Conservation (phyloP, 169 alveolate species). For the Eimeria tenella region DNA sequence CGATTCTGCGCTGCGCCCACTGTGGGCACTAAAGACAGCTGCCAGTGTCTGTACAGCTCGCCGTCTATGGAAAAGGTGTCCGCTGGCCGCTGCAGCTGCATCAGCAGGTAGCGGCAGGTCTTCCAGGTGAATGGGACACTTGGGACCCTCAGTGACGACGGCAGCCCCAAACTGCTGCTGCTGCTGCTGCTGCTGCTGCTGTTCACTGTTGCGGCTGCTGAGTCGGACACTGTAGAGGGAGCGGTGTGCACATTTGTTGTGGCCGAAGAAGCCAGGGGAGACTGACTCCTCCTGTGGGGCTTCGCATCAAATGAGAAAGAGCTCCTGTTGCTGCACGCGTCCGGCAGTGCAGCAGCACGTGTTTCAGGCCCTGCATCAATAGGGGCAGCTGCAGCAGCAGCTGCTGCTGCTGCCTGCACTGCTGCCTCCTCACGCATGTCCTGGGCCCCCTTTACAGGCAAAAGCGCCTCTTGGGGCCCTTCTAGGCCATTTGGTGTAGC, state of each 20-base stretch:
- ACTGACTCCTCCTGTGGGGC: not conserved
- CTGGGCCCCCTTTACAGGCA: not conserved
- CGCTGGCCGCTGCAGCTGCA: conserved; percentile 57
- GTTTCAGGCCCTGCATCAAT: not conserved
- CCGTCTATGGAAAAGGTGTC: conserved; percentile 25
- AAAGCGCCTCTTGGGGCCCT: not conserved
- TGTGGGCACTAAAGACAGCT: conserved; percentile 26
- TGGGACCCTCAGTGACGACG: not conserved
- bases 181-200: conserved; percentile 29
- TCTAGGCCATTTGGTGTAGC: too few species aligned
- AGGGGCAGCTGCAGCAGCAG: not conserved
- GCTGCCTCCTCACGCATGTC: not conserved
- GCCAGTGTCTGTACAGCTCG: conserved; percentile 56
- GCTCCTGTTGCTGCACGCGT: conserved; percentile 30
- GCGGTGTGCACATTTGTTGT: not conserved
- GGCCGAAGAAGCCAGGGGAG: not conserved
- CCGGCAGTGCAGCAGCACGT: not conserved
- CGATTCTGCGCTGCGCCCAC: conserved; percentile 10
- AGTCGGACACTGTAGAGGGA: not conserved
- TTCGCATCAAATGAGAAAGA: conserved; percentile 21
- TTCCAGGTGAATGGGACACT: conserved; percentile 28
- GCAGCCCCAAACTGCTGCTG: not conserved
- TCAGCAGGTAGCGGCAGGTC: conserved; percentile 14
- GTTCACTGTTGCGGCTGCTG: conserved; percentile 8
- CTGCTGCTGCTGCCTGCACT: not conserved